Percentiles rank a stretch among this genome's conserved stretches.
Evolutionary conservation across 257 asterid species (phyloP).

Genomic region (Pogostemon cablin): DNA sequence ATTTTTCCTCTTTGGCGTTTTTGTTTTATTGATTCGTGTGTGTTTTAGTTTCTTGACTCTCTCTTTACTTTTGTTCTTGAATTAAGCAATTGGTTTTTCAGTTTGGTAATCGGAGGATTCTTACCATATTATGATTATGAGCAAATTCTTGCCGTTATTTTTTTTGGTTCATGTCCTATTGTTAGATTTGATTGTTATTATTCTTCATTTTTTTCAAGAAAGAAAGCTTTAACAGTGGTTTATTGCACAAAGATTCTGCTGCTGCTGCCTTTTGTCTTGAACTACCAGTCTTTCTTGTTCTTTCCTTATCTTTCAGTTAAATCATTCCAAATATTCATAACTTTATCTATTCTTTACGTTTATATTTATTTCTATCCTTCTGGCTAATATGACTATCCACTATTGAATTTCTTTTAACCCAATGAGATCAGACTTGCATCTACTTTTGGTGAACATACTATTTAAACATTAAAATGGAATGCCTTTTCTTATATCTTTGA

Average conservation of each 20-base stretch:
- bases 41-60: conserved; percentile 1
- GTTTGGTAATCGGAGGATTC: background rate
- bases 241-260: conserved; percentile 30
- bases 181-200: conserved; percentile 4
- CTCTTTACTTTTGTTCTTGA: background rate
- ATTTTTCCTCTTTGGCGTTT: background rate
- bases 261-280: conserved; percentile 21
- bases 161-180: background rate
- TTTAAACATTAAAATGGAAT: conserved; percentile 3
- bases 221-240: conserved; percentile 25
- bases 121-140: background rate
- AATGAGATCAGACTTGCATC: conserved; percentile 21
- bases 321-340: conserved; percentile 21
- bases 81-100: background rate
- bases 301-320: conserved; percentile 27
- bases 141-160: background rate
- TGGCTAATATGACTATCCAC: conserved; percentile 1
- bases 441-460: conserved; percentile 28
- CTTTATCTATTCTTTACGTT: conserved; percentile 16
- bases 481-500: background rate
- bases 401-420: conserved; percentile 1
- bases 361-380: conserved; percentile 22
- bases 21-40: background rate
- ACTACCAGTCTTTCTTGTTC: conserved; percentile 12
- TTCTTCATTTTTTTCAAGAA: conserved; percentile 20